These are phyloP conservation scores for Trametes hirsuta DNA, from an alignment of 1,284 basidiomycete genomes.

Conservation along the genomic window DNA sequence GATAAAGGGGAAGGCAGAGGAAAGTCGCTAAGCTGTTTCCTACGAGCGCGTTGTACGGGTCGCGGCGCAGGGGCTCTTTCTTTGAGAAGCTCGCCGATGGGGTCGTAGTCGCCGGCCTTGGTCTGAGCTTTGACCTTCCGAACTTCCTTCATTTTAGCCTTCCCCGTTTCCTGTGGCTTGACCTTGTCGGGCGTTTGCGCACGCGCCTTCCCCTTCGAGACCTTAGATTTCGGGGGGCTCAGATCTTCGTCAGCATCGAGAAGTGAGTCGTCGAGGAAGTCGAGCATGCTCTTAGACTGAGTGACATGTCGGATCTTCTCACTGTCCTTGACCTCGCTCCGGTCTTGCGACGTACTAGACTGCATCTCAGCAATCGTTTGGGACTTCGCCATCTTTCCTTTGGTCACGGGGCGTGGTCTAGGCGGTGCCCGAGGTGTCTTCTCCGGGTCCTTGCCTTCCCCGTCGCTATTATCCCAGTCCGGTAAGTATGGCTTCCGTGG, in stretches of 20 bases:
- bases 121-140: neutral
- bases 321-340: neutral
- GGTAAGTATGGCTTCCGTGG: neutral
- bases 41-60: neutral
- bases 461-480: conserved; percentile 7
- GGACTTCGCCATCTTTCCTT: conserved; percentile 10
- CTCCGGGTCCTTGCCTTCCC: conserved; percentile 8
- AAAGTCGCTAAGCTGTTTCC: conserved; percentile 2
- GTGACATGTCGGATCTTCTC: conserved; percentile 6
- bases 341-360: conserved; percentile 4
- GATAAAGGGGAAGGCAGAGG: conserved; percentile 22
- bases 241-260: neutral
- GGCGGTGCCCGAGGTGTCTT: conserved; percentile 25
- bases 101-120: neutral
- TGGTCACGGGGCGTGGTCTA: conserved; percentile 20
- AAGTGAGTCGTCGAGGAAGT: conserved; percentile 1
- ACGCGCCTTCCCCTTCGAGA: neutral
- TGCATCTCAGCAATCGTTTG: conserved; percentile 17
- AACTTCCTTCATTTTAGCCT: neutral
- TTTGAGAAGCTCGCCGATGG: conserved; percentile 1
- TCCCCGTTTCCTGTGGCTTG: neutral
- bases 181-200: too few species aligned
- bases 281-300: conserved; percentile 15
- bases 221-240: neutral
- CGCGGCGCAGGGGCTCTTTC: neutral